These are phyloP conservation scores for Barnettozyma siamensis DNA, from an alignment of 805 yeast genomes.

Conservation along the genomic window DNA sequence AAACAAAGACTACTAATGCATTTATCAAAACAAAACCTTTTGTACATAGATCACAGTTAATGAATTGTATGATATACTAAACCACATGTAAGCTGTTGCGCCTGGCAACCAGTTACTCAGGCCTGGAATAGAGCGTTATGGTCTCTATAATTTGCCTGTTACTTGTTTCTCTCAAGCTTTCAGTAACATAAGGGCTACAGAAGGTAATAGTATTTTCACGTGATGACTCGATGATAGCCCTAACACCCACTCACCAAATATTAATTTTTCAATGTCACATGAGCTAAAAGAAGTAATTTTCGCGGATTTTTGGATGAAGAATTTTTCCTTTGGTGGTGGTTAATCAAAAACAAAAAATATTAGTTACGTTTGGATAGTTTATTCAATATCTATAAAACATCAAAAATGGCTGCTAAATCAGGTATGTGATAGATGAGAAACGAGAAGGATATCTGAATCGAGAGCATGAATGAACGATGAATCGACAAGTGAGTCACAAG, in stretches of 20 bases:
- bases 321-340: background rate
- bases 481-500: no score
- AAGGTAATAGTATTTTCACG: background rate
- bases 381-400: constrained; percentile 14
- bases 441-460: no score
- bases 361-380: background rate
- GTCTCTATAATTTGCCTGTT: no score
- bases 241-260: constrained; percentile 1
- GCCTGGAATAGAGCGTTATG: no score
- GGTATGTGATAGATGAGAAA: constrained; percentile 35
- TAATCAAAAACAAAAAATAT: constrained; percentile 6
- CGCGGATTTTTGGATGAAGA: constrained; percentile 2
- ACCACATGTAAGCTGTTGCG: no score
- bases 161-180: no score
- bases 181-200: no score
- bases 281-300: background rate
- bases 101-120: no score
- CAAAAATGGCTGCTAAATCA: constrained; percentile 46
- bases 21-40: background rate
- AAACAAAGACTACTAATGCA: background rate
- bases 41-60: constrained; percentile 12
- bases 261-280: background rate
- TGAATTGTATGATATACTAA: constrained; percentile 10
- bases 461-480: background rate
- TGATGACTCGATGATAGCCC: background rate